A percentile compares a stretch with the other conserved stretches of the same genome.
Evolutionary conservation across 192 early-diverging fungal genomes (phyloP).

Genomic region (Coemansia sp.): DNA sequence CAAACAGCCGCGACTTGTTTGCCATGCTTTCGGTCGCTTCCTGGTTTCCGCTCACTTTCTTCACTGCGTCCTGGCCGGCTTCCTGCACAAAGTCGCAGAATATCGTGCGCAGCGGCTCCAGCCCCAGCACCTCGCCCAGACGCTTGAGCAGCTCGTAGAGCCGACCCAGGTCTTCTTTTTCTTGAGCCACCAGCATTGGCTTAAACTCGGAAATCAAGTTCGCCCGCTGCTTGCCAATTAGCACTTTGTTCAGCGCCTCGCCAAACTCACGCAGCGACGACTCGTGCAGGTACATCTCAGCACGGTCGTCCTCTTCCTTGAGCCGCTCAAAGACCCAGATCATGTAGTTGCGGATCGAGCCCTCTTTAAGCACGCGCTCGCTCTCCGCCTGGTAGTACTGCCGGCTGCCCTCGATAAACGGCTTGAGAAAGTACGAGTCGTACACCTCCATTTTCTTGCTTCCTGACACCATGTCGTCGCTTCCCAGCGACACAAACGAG

Average conservation of each 20-base stretch:
- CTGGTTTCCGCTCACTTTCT: constrained; percentile 64
- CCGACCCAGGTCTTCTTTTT: constrained; percentile 82
- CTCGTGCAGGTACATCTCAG: constrained; percentile 83
- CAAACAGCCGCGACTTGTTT: constrained; percentile 68
- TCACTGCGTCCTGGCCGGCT: constrained; percentile 77
- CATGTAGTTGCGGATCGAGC: constrained; percentile 93
- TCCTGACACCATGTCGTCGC: constrained; percentile 73
- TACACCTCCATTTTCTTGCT: constrained; percentile 87
- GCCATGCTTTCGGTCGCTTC: constrained; percentile 39
- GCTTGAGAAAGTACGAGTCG: constrained; percentile 79
- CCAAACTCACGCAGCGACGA: constrained; percentile 77
- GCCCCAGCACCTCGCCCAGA: constrained; percentile 66
- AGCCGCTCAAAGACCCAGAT: constrained; percentile 75
- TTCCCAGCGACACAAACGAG: constrained; percentile 76
- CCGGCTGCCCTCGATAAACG: constrained; percentile 77
- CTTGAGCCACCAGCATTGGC: constrained; percentile 81
- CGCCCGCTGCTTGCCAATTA: constrained; percentile 83
- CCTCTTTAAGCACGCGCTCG: constrained; percentile 86
- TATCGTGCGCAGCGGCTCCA: constrained; percentile 73
- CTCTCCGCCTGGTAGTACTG: constrained; percentile 88
- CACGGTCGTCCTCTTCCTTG: constrained; percentile 84
- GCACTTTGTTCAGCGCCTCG: constrained; percentile 76
- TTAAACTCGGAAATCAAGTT: constrained; percentile 89
- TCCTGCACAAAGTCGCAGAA: constrained; percentile 79
- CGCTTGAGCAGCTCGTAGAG: constrained; percentile 83